Evolutionary conservation across 306 rosid species (phyloP).

Genomic region (Rubus parviflorus): DNA sequence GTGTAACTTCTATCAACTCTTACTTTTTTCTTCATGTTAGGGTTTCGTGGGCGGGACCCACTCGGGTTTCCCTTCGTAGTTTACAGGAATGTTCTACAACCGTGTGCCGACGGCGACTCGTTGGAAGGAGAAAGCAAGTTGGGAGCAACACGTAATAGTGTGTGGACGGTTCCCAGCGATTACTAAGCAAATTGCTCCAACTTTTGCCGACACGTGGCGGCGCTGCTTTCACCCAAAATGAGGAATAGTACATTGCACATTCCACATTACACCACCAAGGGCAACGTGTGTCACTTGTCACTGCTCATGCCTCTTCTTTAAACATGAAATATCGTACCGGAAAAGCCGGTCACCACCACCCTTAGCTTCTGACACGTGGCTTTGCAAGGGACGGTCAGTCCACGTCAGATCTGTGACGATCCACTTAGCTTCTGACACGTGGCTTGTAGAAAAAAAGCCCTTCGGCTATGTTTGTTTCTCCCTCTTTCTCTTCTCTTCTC

Average conservation of each 20-base stretch:
- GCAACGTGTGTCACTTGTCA: background rate
- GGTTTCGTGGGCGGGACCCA: no score
- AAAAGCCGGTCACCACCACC: background rate
- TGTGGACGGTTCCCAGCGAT: slow-evolving; percentile 25
- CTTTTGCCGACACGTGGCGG: slow-evolving; percentile 37
- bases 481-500: no score
- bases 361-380: no score
- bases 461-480: no score
- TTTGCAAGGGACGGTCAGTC: no score
- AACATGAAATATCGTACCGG: background rate
- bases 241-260: background rate
- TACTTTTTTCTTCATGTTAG: no score
- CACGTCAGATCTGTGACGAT: no score
- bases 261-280: background rate
- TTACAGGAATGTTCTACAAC: slow-evolving; percentile 30
- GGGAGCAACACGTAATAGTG: background rate
- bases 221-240: background rate
- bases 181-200: slow-evolving; percentile 15
- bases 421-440: no score
- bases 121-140: background rate
- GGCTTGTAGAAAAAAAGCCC: no score
- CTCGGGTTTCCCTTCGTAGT: background rate
- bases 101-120: slow-evolving; percentile 1
- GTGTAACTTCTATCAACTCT: no score
- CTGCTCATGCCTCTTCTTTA: background rate